Evolutionary conservation across 2,329 filamentous ascomycete genomes (phyloP).

Genomic region (Alternaria sp.): DNA sequence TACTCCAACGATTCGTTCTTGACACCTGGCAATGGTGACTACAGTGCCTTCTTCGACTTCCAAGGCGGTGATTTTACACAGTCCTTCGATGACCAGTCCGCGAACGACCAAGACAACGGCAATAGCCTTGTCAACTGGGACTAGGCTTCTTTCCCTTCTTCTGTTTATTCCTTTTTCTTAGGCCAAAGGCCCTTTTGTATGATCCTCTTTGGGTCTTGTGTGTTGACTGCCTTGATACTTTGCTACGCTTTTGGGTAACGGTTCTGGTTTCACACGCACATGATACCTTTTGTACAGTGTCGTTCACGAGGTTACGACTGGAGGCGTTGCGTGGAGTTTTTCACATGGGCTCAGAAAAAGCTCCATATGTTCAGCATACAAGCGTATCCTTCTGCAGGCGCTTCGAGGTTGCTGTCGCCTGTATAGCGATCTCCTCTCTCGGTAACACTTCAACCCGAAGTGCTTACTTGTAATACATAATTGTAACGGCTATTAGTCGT

Average conservation of each 20-base stretch:
- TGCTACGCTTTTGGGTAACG: conserved; percentile 1
- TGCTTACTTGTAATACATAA: conserved; percentile 31
- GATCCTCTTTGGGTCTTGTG: neutral
- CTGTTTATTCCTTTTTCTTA: neutral
- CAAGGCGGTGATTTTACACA: conserved; percentile 25
- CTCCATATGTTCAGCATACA: conserved; percentile 9
- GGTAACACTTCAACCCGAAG: conserved; percentile 7
- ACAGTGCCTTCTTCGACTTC: conserved; percentile 36
- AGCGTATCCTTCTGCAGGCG: conserved; percentile 17
- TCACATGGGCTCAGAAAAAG: conserved; percentile 17
- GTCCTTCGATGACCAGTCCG: conserved; percentile 26
- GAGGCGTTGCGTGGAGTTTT: conserved; percentile 17
- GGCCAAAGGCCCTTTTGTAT: conserved; percentile 1
- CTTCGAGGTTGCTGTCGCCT: conserved; percentile 26
- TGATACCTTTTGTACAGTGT: conserved; percentile 21
- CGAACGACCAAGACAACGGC: conserved; percentile 30
- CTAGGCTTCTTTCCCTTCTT: conserved; percentile 9
- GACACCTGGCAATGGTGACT: conserved; percentile 34
- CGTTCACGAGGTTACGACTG: conserved; percentile 22
- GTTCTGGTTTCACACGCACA: conserved; percentile 17
- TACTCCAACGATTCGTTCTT: conserved; percentile 28
- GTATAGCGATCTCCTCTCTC: conserved; percentile 20
- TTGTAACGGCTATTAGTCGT: conserved; percentile 12
- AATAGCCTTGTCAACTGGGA: conserved; percentile 40
- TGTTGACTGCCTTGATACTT: neutral